Conservation (phyloP, 331 rosid species). For the Spiraea crenata region DNA sequence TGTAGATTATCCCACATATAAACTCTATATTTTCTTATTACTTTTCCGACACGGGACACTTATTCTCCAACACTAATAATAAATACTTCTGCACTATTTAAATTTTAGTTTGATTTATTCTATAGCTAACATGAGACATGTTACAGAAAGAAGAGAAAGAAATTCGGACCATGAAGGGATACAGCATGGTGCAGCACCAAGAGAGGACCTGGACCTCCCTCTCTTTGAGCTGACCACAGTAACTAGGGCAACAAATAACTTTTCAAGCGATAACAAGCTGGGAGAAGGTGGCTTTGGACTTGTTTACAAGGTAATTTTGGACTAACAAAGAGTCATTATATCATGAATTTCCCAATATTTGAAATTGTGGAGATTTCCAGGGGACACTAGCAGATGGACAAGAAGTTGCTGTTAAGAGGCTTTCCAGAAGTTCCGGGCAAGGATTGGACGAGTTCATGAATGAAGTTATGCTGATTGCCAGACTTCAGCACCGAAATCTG, state of each 20-base stretch:
- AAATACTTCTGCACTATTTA: too few species aligned
- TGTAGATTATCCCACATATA: not conserved
- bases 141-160: not conserved
- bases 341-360: not conserved
- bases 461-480: slow-evolving; percentile 47
- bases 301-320: not conserved
- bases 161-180: not conserved
- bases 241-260: slow-evolving; percentile 29
- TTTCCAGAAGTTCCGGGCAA: slow-evolving; percentile 39
- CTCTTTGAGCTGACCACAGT: slow-evolving; percentile 25
- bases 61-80: too few species aligned
- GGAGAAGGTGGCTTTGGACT: slow-evolving; percentile 48
- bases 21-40: too few species aligned
- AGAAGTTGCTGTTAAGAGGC: slow-evolving; percentile 46
- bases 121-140: not conserved
- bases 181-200: not conserved
- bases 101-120: not conserved
- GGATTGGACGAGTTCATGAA: slow-evolving; percentile 47
- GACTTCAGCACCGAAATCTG: slow-evolving; percentile 49
- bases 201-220: slow-evolving; percentile 40
- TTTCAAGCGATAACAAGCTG: slow-evolving; percentile 35
- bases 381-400: slow-evolving; percentile 31
- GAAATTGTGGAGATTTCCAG: slow-evolving; percentile 8
- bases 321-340: not conserved
- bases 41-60: too few species aligned